These are phyloP conservation scores for Diplodia seriata DNA, from an alignment of 2,329 filamentous ascomycete genomes.

Conservation along the genomic window DNA sequence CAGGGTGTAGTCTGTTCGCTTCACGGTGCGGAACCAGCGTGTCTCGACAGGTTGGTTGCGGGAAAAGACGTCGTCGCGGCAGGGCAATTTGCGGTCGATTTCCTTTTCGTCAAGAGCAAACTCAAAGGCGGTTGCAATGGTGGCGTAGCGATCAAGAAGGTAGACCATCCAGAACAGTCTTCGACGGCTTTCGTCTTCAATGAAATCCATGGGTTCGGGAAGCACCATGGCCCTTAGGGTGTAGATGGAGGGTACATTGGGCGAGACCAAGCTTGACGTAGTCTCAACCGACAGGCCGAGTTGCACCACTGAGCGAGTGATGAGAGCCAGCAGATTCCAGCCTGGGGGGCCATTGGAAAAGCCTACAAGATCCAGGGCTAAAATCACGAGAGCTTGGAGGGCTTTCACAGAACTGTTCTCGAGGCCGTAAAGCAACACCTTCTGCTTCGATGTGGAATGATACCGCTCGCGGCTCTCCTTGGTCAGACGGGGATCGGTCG, in stretches of 20 bases:
- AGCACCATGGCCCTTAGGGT: conserved; percentile 85
- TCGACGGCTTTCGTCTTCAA: conserved; percentile 86
- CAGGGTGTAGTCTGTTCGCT: conserved; percentile 66
- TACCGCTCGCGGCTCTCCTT: conserved; percentile 76
- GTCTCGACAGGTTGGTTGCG: conserved; percentile 86
- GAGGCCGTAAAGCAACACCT: conserved; percentile 84
- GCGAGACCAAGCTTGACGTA: conserved; percentile 78
- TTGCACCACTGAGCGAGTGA: conserved; percentile 87
- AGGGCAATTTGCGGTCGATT: conserved; percentile 85
- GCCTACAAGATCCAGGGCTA: conserved; percentile 84
- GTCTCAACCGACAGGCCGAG: conserved; percentile 83
- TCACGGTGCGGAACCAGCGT: conserved; percentile 70
- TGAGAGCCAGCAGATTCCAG: conserved; percentile 89
- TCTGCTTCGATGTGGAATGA: conserved; percentile 81
- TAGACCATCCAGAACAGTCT: conserved; percentile 96
- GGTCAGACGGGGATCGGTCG: conserved; percentile 75
- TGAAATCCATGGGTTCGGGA: conserved; percentile 81
- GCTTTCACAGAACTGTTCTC: conserved; percentile 90
- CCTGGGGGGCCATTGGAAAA: conserved; percentile 88
- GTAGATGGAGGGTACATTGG: conserved; percentile 84
- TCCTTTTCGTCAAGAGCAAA: conserved; percentile 89
- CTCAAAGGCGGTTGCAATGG: conserved; percentile 88
- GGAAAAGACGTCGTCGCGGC: conserved; percentile 83
- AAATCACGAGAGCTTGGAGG: conserved; percentile 83
- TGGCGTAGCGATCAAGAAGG: conserved; percentile 86